Base-by-base conservation (phyloP, 2,329 filamentous ascomycete genomes). In the Cladosporium sp. region DNA sequence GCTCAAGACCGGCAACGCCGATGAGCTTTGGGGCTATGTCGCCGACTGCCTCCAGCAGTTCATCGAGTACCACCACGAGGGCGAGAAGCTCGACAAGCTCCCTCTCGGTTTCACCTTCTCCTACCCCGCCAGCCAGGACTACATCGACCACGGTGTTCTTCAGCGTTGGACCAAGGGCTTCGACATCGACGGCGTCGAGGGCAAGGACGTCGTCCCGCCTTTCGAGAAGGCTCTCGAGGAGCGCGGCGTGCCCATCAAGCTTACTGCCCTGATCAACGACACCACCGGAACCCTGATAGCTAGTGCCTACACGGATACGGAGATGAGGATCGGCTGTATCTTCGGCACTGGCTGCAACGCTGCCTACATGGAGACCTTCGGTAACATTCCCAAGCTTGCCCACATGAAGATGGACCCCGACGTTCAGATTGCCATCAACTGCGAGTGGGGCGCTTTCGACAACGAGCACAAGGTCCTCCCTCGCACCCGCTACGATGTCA, bases 131-230 rank as follows among this genome's bases (percentile, higher is more conserved):
- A 95, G 91, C 0, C 94, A 97, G 79, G 88, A 96, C 72, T 94
- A 93, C 80, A 93, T 97, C 74, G 92, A 97, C 72, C 91, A 96
- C 78, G 94, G 93, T 71, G 85, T 97, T 46, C 85, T 97, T 66
- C 93, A 97, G 80, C 89, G 93, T 72, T 98, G 94, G 94, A 97
- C 94, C 72, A 98, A 98, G 83, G 94, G 94, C 2, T 97, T 97
- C 75, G 93, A 97, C 76, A 96, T 98, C 78, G 85, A 88, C 29
- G 93, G 92, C 46, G 92, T 97, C 53, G 93, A 97, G 82, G 93
- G 93, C 62, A 74, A 94, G 58, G 94, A 98, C 74, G 91, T 97
- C 31, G 93, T 96, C 11, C 91, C 92, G 59, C 91, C 94, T 81
- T 89, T 98, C 65, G 91, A 96, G 79, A 86, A 85, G 62, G 91